A percentile compares a stretch with the other conserved stretches of the same genome.
phyloP scores from a whole-genome alignment of 352 stramenopile species.

The Phytophthora pisi region DNA sequence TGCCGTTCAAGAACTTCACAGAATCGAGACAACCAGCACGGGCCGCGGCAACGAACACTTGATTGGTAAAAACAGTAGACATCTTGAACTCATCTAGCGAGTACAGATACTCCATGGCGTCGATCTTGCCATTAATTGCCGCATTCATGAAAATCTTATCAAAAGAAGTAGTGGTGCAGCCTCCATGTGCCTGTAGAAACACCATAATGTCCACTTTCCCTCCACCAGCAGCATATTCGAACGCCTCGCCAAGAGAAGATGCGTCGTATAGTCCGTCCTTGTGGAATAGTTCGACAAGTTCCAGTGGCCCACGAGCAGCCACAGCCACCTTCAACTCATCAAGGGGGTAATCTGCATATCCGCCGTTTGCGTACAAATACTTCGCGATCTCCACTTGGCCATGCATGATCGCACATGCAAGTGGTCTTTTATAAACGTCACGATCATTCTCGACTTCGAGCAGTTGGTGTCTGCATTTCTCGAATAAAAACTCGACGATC shows the following conservation, averaged over 20 bases:
- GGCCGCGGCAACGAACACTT: conserved; percentile 4
- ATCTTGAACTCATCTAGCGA: not conserved
- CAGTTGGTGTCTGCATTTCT: not conserved
- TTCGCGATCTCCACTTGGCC: not conserved
- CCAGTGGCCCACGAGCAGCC: not conserved
- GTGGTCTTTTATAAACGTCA: not conserved
- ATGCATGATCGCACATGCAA: conserved; percentile 7
- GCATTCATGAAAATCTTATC: conserved; percentile 1
- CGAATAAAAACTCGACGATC: conserved; percentile 9
- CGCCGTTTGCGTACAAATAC: not conserved
- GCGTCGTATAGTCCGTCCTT: not conserved
- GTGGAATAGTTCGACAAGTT: not conserved
- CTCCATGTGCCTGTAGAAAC: not conserved
- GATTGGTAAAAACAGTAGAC: not conserved
- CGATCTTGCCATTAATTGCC: not conserved
- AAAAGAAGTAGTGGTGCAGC: conserved; percentile 1
- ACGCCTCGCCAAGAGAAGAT: not conserved
- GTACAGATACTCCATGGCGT: conserved; percentile 5
- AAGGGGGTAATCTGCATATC: too few species aligned
- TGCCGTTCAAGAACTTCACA: not conserved
- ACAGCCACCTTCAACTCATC: too few species aligned
- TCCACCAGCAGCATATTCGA: not conserved
- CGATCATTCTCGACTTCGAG: not conserved
- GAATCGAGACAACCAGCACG: conserved; percentile 1
- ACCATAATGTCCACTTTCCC: not conserved